Base-by-base conservation (phyloP, 371 early-diverging fungal species). In the Actinomortierella ambigua region DNA sequence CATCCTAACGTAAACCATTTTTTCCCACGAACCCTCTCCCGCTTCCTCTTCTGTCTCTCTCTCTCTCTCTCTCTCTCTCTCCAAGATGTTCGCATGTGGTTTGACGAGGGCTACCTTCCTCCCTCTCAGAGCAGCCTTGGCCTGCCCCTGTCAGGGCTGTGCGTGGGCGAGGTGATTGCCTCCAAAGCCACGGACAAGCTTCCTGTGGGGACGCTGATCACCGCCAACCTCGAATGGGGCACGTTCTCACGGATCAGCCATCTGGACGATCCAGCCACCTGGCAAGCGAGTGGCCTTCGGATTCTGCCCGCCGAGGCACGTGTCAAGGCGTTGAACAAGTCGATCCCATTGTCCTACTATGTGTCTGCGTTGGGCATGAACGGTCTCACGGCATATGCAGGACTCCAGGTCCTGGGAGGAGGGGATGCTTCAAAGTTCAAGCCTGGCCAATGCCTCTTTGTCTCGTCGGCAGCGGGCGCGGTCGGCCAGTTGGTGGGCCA, bases 391-490 rank as follows among this genome's bases (percentile, higher is more conserved):
- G 69, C 69, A 3, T 61, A 42, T 57, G 64, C 69, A 11, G 69
- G 69, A 8, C 59, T 69, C 26, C 63, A 69, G 51, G 51, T 60
- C 2, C 49, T 69, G 15, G 69, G 50, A 0, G 34, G 34, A 34
- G 34, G 34, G 7, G 34, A 34, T 34, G 34, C 7, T 11, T 34
- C 34, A 34, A 27, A 65, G 20, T 57, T 83, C 29, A 77, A 82
- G 63, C 56, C 69, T 20, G 83, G 83, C 13, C 83, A 85, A 53
- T 81, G 82, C 1, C 55, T 85, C 14, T 85, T 82, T 29, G 75
- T 85, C 23, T 78, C 81, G 22, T 83, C 85, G 26, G 87, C 87
- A 13, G 66, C 87, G 22, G 83, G 85, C 55, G 85, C 82, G 15
- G 85, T 84, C 8, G 87, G 87, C 40, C 85, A 85, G 61, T 61